Evolutionary conservation across 176 grass and related monocot species (phyloP), one percentile per base, ranked within the genome.

Genomic region (Raddia distichophylla): DNA sequence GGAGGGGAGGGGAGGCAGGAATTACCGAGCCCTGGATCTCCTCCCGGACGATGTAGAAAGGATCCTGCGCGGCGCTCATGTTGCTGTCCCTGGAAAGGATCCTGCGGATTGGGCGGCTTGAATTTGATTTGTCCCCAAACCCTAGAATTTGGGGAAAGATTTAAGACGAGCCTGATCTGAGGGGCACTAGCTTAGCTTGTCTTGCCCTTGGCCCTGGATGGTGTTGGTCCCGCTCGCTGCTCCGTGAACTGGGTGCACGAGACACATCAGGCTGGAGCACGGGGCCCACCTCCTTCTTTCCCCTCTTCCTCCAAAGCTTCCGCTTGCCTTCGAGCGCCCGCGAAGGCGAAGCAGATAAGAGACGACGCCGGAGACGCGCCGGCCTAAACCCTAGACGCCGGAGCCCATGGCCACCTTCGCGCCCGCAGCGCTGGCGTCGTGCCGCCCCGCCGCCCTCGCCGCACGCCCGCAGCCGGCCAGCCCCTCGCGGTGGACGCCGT

Each of bases 41-140:
- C 83, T 86, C 88, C 18, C 88, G 88, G 60, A 86, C 88, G 83
- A 90, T 82, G 88, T 86, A 90, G 88, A 90, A 90, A 1, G 88
- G 88, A 70, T 90, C 88, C 5, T 90, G 88, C 43, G 88, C 73
- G 19, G 88, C 86, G 78, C 88, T 85, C 87, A 89, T 89, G 55
- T 8, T 7, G 3, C 37, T 6, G 52, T 74, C 42, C 50, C 10
- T 9, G 34, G 27, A 76, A 5, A 0, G 45, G 44, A 42, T 32
- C 48, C n/a, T 40, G 60, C 0, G 75, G 67, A 34, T 13, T 13
- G 10, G 51, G 0, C 37, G 55, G 18, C 8, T 58, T 10, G 44
- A 75, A 64, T 72, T 22, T 20, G 57, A n/a, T 71, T 85, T 13
- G 27, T 11, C 40, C 73, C 16, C n/a, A 68, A 76, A 37, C 71